Conservation (phyloP, 116 monocot species). For the Dioscorea cayenensis region DNA sequence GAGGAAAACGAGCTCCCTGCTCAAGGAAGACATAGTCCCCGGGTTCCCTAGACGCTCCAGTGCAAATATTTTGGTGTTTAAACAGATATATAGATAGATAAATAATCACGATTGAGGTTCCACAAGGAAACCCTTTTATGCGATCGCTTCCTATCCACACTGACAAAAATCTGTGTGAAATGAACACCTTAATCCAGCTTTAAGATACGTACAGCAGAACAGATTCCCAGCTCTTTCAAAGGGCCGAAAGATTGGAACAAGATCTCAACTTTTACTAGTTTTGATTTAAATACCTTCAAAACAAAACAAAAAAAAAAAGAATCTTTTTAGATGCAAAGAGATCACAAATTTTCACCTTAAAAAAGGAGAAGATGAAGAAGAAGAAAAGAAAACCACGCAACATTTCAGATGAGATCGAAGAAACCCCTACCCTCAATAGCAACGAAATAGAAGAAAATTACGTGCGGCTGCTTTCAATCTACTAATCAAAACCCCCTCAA, state of each 20-base stretch:
- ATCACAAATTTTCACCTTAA: no score
- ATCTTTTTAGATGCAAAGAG: no score
- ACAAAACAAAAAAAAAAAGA: no score
- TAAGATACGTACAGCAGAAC: not conserved
- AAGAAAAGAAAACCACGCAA: no score
- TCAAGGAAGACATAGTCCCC: conserved; percentile 33
- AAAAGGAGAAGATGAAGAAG: no score
- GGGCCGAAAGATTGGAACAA: not conserved
- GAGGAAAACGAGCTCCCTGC: conserved; percentile 42
- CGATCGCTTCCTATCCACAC: not conserved
- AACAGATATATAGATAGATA: not conserved
- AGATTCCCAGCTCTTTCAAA: not conserved
- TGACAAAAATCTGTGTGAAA: not conserved
- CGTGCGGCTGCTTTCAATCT: no score
- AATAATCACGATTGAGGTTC: not conserved
- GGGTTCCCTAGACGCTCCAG: conserved; percentile 29
- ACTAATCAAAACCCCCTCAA: no score
- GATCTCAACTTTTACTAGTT: not conserved
- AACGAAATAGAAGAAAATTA: no score
- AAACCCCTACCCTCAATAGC: no score
- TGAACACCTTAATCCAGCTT: not conserved
- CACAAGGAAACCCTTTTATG: not conserved
- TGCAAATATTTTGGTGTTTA: conserved; percentile 10
- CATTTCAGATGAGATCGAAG: no score
- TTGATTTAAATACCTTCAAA: no score